phyloP scores from a whole-genome alignment of 2,329 filamentous ascomycete species.

The Aspergillus sp. region DNA sequence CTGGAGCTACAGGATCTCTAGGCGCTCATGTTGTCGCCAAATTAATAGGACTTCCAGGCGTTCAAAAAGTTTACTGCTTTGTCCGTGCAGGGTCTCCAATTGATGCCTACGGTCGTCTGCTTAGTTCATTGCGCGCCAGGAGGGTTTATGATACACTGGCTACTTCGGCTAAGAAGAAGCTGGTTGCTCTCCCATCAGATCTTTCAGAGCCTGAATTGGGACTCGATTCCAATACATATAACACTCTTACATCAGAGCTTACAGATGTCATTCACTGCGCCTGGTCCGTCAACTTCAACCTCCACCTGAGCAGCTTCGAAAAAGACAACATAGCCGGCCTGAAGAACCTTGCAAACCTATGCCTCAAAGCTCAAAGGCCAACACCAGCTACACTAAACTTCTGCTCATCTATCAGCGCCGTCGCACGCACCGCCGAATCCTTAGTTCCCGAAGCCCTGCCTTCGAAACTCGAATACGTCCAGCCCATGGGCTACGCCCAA shows the following conservation, averaged over 20 bases:
- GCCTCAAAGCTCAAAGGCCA: conserved; percentile 30
- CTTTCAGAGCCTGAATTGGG: conserved; percentile 53
- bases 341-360: conserved; percentile 43
- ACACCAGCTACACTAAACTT: conserved; percentile 47
- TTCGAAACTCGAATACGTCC: conserved; percentile 34
- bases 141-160: conserved; percentile 28
- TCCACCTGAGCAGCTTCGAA: conserved; percentile 57
- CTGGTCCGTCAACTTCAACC: conserved; percentile 66
- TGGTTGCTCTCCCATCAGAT: conserved; percentile 50
- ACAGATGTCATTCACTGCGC: conserved; percentile 62
- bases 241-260: conserved; percentile 41
- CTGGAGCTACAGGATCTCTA: conserved; percentile 65
- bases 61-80: conserved; percentile 57
- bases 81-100: conserved; percentile 49
- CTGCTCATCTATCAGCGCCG: conserved; percentile 51
- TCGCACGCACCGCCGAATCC: conserved; percentile 28
- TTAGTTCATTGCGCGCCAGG: conserved; percentile 43
- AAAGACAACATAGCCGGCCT: conserved; percentile 54
- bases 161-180: conserved; percentile 31
- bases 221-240: conserved; percentile 44
- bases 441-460: conserved; percentile 38
- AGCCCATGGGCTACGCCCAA: conserved; percentile 46
- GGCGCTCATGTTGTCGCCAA: conserved; percentile 59
- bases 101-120: conserved; percentile 47
- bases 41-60: conserved; percentile 35